Percentiles rank a stretch among this genome's conserved stretches.
phyloP scores from a whole-genome alignment of 805 yeast species.

The Nakazawaea ishiwadae region DNA sequence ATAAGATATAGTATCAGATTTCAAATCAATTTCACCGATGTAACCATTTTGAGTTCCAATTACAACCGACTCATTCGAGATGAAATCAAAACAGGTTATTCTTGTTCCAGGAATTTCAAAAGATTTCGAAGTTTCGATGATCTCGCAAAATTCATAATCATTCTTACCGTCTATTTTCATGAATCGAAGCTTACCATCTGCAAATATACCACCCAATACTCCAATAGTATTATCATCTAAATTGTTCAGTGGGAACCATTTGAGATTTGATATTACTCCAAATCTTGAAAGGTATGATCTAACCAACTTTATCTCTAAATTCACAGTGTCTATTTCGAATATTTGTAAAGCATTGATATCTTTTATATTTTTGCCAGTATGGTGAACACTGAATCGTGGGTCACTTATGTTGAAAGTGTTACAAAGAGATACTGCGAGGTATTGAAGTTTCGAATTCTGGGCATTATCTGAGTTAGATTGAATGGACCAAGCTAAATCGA shows the following conservation, averaged over 20 bases:
- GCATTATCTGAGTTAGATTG: slow-evolving; percentile 19
- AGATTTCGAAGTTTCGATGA: slow-evolving; percentile 22
- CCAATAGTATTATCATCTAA: slow-evolving; percentile 29
- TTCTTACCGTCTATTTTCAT: slow-evolving; percentile 28
- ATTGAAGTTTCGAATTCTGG: slow-evolving; percentile 24
- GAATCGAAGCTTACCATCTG: slow-evolving; percentile 54
- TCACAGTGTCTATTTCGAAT: slow-evolving; percentile 31
- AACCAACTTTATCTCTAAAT: slow-evolving; percentile 24
- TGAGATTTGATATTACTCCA: slow-evolving; percentile 40
- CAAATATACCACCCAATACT: slow-evolving; percentile 45
- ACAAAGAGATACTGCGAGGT: slow-evolving; percentile 48
- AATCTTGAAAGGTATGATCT: slow-evolving; percentile 31
- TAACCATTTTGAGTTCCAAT: slow-evolving; percentile 59
- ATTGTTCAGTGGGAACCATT: slow-evolving; percentile 34
- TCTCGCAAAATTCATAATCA: slow-evolving; percentile 14
- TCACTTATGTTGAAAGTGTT: slow-evolving; percentile 27
- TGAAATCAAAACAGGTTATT: slow-evolving; percentile 46
- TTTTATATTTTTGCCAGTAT: slow-evolving; percentile 11
- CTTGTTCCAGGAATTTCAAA: slow-evolving; percentile 21
- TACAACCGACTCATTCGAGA: slow-evolving; percentile 37
- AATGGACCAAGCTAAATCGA: slow-evolving; percentile 51
- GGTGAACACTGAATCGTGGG: slow-evolving; percentile 22
- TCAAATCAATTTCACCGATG: slow-evolving; percentile 49
- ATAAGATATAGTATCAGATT: not conserved
- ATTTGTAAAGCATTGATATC: slow-evolving; percentile 36